Conservation (phyloP, 768 basidiomycete species). For the Russula emetica region DNA sequence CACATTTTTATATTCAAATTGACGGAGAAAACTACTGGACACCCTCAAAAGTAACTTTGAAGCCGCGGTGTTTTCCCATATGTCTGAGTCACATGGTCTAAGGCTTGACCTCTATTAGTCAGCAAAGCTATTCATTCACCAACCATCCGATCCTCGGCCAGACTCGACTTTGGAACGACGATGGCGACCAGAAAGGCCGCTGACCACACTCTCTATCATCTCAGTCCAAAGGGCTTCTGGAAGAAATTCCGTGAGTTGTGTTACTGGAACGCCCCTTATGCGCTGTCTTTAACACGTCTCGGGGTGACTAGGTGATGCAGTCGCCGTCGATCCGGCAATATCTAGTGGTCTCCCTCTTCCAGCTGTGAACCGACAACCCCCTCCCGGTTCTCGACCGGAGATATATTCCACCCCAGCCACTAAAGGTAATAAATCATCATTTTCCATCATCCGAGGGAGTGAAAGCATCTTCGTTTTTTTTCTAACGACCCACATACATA, state of each 20-base stretch:
- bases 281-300: neutral
- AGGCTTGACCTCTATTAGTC: constrained; percentile 6
- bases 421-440: constrained; percentile 50
- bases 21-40: too few relatives aligned
- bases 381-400: constrained; percentile 85
- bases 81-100: too few relatives aligned
- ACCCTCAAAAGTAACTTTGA: too few relatives aligned
- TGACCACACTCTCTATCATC: constrained; percentile 87
- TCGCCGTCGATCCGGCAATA: constrained; percentile 85
- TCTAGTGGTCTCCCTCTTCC: constrained; percentile 84
- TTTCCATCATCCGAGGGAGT: too few relatives aligned
- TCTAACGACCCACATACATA: constrained; percentile 10
- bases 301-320: constrained; percentile 60
- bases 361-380: constrained; percentile 70
- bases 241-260: constrained; percentile 80
- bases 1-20: too few relatives aligned
- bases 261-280: too few relatives aligned
- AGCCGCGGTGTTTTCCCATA: too few relatives aligned
- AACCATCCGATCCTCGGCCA: neutral
- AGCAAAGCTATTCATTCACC: neutral
- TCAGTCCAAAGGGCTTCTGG: constrained; percentile 89
- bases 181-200: constrained; percentile 79
- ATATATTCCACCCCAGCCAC: constrained; percentile 84
- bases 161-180: constrained; percentile 21
- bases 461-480: neutral